Conservation (phyloP, 306 rosid genomes). For the Gillenia trifoliata region DNA sequence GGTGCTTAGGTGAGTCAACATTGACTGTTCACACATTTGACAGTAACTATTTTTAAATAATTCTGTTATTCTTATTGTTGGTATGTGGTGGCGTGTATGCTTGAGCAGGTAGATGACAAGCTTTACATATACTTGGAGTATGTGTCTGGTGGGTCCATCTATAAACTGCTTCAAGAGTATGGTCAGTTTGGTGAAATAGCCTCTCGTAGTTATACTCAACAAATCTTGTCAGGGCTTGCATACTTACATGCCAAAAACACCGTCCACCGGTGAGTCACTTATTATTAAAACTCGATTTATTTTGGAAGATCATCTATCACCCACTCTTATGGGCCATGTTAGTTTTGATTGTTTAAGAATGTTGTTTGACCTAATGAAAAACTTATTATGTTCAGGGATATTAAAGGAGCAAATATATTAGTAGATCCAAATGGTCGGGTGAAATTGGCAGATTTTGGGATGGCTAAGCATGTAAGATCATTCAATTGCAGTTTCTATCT, state of each 20-base stretch:
- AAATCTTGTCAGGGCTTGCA: conserved; percentile 84
- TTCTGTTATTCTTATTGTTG: neutral
- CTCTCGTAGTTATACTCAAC: conserved; percentile 44
- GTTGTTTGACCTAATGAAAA: conserved; percentile 8
- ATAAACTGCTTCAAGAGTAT: conserved; percentile 52
- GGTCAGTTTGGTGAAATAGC: conserved; percentile 44
- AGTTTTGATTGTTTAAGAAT: conserved; percentile 4
- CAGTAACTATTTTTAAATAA: neutral
- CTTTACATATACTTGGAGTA: conserved; percentile 54
- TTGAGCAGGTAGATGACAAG: conserved; percentile 42
- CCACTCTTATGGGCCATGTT: neutral
- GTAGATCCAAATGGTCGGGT: conserved; percentile 86
- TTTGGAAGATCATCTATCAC: neutral
- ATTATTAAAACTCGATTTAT: neutral
- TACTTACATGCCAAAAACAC: conserved; percentile 83
- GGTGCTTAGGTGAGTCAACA: neutral
- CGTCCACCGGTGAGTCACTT: conserved; percentile 67
- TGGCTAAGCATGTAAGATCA: conserved; percentile 66
- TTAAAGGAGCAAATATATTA: conserved; percentile 94
- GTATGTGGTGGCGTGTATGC: neutral
- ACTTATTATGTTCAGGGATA: conserved; percentile 57
- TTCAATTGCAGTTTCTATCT: neutral
- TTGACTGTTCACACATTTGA: neutral
- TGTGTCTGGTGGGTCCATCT: conserved; percentile 94
- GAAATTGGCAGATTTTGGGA: conserved; percentile 94